A percentile compares a stretch with the other conserved stretches of the same genome.
These are phyloP conservation scores for Alternaria consortialis DNA, from an alignment of 2,329 filamentous ascomycete genomes.

Conservation along the genomic window DNA sequence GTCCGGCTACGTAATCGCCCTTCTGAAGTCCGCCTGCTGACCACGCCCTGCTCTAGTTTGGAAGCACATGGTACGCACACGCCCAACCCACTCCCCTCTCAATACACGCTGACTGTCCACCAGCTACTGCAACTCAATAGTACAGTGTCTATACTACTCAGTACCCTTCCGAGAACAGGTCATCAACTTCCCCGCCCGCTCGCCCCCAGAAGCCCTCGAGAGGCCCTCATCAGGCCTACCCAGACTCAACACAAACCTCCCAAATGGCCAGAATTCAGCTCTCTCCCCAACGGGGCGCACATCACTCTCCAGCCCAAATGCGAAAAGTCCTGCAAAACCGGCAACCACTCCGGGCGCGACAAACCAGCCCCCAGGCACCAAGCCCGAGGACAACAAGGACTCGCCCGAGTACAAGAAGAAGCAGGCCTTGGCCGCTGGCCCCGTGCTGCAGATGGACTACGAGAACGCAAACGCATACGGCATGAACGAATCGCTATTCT, in stretches of 20 bases:
- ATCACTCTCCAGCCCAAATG: constrained; percentile 45
- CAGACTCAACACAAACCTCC: constrained; percentile 52
- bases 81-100: constrained; percentile 7
- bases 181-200: constrained; percentile 83
- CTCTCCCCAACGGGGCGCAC: constrained; percentile 65
- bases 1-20: constrained; percentile 49
- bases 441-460: constrained; percentile 83
- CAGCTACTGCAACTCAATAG: constrained; percentile 98
- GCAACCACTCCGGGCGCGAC: constrained; percentile 59
- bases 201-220: constrained; percentile 71
- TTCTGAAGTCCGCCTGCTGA: constrained; percentile 32
- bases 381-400: constrained; percentile 92
- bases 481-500: constrained; percentile 95
- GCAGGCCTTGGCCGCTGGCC: constrained; percentile 85
- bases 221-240: constrained; percentile 60
- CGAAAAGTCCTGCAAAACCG: constrained; percentile 48
- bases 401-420: constrained; percentile 99
- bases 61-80: constrained; percentile 85
- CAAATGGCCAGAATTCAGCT: constrained; percentile 50
- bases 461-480: constrained; percentile 83
- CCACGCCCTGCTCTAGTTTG: constrained; percentile 70
- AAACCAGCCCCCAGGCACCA: constrained; percentile 64
- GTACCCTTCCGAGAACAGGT: constrained; percentile 93
- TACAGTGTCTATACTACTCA: constrained; percentile 97
- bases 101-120: constrained; percentile 20